Conservation (phyloP, 2,329 filamentous ascomycete genomes). For the Cordyceps fumosorosea region DNA sequence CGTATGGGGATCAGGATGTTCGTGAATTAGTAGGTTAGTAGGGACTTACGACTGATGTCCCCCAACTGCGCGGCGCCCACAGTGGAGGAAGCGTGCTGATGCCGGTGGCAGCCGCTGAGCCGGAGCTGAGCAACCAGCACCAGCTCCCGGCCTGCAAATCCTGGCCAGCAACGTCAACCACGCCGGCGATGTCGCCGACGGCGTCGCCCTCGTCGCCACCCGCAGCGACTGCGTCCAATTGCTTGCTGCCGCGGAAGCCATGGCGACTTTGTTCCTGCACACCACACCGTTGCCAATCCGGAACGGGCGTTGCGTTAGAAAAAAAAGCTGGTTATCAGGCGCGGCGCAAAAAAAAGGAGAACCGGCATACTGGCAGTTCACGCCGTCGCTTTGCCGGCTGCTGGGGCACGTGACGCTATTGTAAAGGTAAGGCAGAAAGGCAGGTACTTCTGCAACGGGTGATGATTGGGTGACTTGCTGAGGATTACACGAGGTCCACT, state of each 20-base stretch:
- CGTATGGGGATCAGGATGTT: no score
- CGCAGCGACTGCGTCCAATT: background rate
- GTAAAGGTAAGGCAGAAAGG: no score
- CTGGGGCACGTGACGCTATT: slow-evolving; percentile 1
- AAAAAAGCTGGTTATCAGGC: background rate
- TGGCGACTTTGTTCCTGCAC: background rate
- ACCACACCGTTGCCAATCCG: background rate
- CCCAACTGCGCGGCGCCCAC: background rate
- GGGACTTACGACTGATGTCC: background rate
- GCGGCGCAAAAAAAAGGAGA: background rate
- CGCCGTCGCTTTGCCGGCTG: background rate
- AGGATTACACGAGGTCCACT: background rate
- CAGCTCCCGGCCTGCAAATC: background rate
- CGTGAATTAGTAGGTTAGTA: background rate
- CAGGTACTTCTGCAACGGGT: no score
- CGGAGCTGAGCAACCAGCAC: background rate
- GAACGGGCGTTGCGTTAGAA: background rate
- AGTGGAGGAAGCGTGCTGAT: background rate
- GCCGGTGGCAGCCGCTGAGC: background rate
- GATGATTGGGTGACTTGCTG: no score
- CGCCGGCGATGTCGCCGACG: background rate
- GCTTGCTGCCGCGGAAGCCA: background rate
- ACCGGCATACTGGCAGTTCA: background rate
- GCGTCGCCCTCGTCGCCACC: background rate
- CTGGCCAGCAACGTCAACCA: background rate